phyloP scores from a whole-genome alignment of 306 rosid genomes.

The Fagus sylvatica region DNA sequence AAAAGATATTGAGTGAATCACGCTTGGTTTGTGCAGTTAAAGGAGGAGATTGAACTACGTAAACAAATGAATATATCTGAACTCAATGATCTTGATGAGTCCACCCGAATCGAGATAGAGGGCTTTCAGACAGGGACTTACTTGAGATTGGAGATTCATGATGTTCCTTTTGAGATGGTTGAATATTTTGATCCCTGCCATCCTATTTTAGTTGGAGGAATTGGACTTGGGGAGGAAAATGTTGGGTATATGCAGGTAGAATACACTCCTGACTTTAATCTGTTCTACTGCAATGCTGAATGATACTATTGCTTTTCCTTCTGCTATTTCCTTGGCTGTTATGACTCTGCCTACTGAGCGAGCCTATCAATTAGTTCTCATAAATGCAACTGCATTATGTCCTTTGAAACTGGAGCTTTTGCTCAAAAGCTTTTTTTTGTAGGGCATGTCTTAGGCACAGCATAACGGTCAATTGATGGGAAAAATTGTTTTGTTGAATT shows the following conservation, averaged over 20 bases:
- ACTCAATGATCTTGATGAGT: constrained; percentile 85
- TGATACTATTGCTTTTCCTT: neutral
- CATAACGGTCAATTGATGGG: neutral
- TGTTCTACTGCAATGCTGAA: neutral
- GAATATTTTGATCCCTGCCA: constrained; percentile 83
- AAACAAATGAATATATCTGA: constrained; percentile 86
- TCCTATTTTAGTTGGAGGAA: constrained; percentile 88
- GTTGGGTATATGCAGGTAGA: constrained; percentile 96
- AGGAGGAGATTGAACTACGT: constrained; percentile 75
- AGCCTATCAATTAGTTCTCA: neutral
- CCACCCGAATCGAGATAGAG: constrained; percentile 70
- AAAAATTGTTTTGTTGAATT: neutral
- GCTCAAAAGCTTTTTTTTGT: neutral
- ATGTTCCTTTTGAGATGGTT: constrained; percentile 84
- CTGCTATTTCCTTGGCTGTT: neutral
- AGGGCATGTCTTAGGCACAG: neutral
- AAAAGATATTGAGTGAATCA: constrained; percentile 19
- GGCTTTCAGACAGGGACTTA: constrained; percentile 88
- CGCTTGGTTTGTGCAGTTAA: constrained; percentile 56
- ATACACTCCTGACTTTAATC: neutral
- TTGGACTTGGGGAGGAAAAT: constrained; percentile 85
- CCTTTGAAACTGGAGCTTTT: constrained; percentile 4
- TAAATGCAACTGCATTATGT: constrained; percentile 1
- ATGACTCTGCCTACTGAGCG: neutral
- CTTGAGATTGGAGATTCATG: constrained; percentile 84